These are phyloP conservation scores for Seminavis robusta DNA, from an alignment of 108 stramenopile species.

Conservation along the genomic window DNA sequence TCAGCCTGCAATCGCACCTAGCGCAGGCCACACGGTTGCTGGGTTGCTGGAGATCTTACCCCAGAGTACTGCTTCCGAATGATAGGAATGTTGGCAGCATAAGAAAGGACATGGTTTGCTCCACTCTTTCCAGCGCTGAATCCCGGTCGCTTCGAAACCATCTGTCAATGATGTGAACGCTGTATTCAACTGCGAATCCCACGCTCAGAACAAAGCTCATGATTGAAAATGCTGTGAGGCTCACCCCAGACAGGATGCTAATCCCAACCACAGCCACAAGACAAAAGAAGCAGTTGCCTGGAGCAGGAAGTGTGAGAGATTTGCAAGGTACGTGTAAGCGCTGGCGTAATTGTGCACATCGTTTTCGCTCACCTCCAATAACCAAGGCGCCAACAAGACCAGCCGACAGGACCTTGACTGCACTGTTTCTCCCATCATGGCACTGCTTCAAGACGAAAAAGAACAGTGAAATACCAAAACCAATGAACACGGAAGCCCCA, in stretches of 20 bases:
- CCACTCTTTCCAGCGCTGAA: constrained; percentile 28
- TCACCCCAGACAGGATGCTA: constrained; percentile 24
- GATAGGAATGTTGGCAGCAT: constrained; percentile 38
- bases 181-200: constrained; percentile 39
- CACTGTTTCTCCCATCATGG: constrained; percentile 1
- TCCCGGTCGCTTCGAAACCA: constrained; percentile 15
- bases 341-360: too few relatives aligned
- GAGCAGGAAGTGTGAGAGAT: constrained; percentile 10
- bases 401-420: constrained; percentile 13
- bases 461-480: constrained; percentile 28
- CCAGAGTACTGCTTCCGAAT: too few relatives aligned
- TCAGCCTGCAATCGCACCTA: too few relatives aligned
- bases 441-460: constrained; percentile 22
- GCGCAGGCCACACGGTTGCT: too few relatives aligned
- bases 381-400: constrained; percentile 30
- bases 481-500: constrained; percentile 17
- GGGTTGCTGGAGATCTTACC: too few relatives aligned
- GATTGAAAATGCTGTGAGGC: constrained; percentile 31
- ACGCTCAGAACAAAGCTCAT: constrained; percentile 41
- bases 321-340: too few relatives aligned
- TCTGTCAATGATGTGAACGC: constrained; percentile 35
- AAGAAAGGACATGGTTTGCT: constrained; percentile 35
- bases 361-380: constrained; percentile 24
- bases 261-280: constrained; percentile 29
- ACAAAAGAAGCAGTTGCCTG: too few relatives aligned